A percentile compares a stretch with the other conserved stretches of the same genome.
phyloP scores from a whole-genome alignment of 106 monocot genomes.

The Triglochin maritima region DNA sequence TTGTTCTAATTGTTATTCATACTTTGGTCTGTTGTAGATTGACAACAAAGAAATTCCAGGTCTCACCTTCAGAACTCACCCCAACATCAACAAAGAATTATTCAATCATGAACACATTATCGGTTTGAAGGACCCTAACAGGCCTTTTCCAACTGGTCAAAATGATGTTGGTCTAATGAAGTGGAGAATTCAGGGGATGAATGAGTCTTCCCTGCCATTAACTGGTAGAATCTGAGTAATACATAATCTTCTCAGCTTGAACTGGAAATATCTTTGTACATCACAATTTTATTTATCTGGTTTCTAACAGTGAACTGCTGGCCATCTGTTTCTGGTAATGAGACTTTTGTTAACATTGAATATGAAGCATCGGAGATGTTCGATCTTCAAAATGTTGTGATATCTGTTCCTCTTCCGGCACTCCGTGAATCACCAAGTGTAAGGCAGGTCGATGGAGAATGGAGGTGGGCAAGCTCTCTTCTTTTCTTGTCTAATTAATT shows the following conservation, averaged over 20 bases:
- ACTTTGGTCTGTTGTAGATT: slow-evolving; percentile 30
- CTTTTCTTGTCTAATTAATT: too few species aligned
- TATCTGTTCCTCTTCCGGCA: slow-evolving; percentile 87
- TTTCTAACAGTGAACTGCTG: slow-evolving; percentile 78
- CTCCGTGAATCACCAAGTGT: slow-evolving; percentile 74
- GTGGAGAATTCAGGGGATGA: slow-evolving; percentile 95
- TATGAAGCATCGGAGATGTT: slow-evolving; percentile 90
- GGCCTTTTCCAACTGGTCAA: slow-evolving; percentile 91
- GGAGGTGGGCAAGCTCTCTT: slow-evolving; percentile 40
- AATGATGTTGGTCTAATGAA: slow-evolving; percentile 88
- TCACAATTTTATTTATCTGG: not conserved
- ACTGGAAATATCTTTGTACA: not conserved
- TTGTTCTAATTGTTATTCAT: too few species aligned
- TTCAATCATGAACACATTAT: slow-evolving; percentile 74
- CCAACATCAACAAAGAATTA: slow-evolving; percentile 94
- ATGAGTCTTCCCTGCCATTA: slow-evolving; percentile 76
- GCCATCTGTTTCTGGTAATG: slow-evolving; percentile 92
- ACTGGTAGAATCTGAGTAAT: slow-evolving; percentile 35
- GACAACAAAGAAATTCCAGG: slow-evolving; percentile 68
- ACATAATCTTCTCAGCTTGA: too few species aligned
- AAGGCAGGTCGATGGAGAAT: slow-evolving; percentile 93
- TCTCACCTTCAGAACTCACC: slow-evolving; percentile 90
- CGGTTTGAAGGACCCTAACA: slow-evolving; percentile 83
- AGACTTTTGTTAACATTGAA: slow-evolving; percentile 96
- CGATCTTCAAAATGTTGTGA: slow-evolving; percentile 83